Percentiles rank a stretch among this genome's conserved stretches.
phyloP scores from a whole-genome alignment of 768 basidiomycete genomes.

The Tephrocybe sp. region DNA sequence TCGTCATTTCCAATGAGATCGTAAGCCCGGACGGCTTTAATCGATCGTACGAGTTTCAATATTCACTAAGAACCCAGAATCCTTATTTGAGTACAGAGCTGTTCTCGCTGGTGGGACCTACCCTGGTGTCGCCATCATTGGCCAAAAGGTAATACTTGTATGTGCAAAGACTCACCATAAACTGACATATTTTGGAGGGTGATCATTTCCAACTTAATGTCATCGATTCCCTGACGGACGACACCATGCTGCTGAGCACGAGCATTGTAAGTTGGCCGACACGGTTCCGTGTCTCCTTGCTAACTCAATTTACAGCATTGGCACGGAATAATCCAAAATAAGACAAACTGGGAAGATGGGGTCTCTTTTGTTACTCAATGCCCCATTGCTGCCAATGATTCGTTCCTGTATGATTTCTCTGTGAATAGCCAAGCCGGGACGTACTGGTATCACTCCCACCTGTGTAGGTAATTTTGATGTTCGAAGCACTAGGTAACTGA shows the following conservation, averaged over 20 bases:
- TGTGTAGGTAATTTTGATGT: not conserved
- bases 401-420: conserved; percentile 2
- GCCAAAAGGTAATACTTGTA: not conserved
- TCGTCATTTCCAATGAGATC: not conserved
- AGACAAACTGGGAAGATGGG: conserved; percentile 16
- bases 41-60: not conserved
- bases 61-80: too few species aligned
- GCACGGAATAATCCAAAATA: conserved; percentile 11
- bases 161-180: too few species aligned
- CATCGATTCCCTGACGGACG: conserved; percentile 1
- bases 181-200: not conserved
- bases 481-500: not conserved
- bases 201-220: conserved; percentile 8
- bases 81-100: not conserved
- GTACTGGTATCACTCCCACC: conserved; percentile 6
- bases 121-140: not conserved
- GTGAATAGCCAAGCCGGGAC: conserved; percentile 1
- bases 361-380: conserved; percentile 30
- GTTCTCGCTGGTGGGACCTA: not conserved
- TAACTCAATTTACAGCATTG: conserved; percentile 5
- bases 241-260: not conserved
- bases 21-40: not conserved
- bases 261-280: conserved; percentile 5
- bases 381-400: conserved; percentile 24
- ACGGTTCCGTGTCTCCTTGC: conserved; percentile 9